Percentiles rank a stretch among this genome's conserved stretches.
Evolutionary conservation across 345 rosid genomes (phyloP).

Genomic region (Rubroshorea leprosula): DNA sequence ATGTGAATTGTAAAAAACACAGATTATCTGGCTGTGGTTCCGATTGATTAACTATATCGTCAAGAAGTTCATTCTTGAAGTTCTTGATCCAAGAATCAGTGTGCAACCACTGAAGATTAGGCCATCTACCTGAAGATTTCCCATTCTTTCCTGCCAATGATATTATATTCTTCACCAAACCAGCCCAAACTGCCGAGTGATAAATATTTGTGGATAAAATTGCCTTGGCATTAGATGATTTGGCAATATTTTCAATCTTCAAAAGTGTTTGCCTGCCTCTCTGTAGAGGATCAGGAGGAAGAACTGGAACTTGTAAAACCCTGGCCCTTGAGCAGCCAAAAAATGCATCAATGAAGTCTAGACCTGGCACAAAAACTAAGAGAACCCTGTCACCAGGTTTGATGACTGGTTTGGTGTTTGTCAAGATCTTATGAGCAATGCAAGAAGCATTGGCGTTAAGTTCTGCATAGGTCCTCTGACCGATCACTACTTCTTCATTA

Average conservation of each 20-base stretch:
- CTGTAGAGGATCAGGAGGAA: conserved; percentile 65
- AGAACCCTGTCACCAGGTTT: conserved; percentile 58
- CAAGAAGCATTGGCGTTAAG: conserved; percentile 45
- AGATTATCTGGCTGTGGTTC: conserved; percentile 42
- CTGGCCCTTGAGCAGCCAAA: conserved; percentile 64
- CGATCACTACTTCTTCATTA: conserved; percentile 36
- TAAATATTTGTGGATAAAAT: conserved; percentile 51
- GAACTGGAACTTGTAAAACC: conserved; percentile 63
- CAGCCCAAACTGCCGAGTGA: conserved; percentile 57
- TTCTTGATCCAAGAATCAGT: conserved; percentile 61
- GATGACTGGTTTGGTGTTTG: conserved; percentile 40
- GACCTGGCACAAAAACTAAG: conserved; percentile 54
- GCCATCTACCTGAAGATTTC: conserved; percentile 42
- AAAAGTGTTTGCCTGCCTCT: conserved; percentile 69
- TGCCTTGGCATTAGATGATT: conserved; percentile 47
- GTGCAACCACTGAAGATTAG: conserved; percentile 59
- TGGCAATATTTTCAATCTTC: conserved; percentile 58
- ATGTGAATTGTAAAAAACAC: conserved; percentile 63
- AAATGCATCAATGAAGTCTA: conserved; percentile 61
- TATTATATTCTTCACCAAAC: conserved; percentile 45
- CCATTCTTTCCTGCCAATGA: conserved; percentile 32
- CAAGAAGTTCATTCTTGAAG: conserved; percentile 21
- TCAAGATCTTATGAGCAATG: conserved; percentile 46
- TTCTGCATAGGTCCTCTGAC: conserved; percentile 42
- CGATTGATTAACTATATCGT: conserved; percentile 4